Conservation (phyloP, 2,329 filamentous ascomycete genomes). For the Periconia sp. region DNA sequence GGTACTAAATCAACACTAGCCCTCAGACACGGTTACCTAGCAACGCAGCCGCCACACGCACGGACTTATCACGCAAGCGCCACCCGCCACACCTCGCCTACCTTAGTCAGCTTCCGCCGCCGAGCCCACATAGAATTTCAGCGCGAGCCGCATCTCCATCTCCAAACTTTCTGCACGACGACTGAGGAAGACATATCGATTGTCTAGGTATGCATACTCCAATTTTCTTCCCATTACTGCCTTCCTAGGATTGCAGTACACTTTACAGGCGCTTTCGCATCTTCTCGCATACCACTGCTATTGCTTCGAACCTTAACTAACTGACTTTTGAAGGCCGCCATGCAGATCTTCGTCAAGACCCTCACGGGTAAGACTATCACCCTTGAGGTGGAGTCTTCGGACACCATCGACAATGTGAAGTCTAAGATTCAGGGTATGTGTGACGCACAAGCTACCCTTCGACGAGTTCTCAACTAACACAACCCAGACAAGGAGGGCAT, state of each 20-base stretch:
- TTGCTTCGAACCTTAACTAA: slow-evolving; percentile 4
- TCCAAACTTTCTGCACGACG: slow-evolving; percentile 50
- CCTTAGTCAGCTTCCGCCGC: slow-evolving; percentile 18
- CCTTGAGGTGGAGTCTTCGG: slow-evolving; percentile 99
- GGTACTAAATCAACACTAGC: slow-evolving; percentile 35
- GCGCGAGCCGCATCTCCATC: slow-evolving; percentile 20
- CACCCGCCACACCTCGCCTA: slow-evolving; percentile 3
- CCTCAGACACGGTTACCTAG: slow-evolving; percentile 29
- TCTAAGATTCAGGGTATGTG: slow-evolving; percentile 80
- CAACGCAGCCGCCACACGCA: slow-evolving; percentile 26
- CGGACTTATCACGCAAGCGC: slow-evolving; percentile 2
- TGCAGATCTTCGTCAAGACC: slow-evolving; percentile 65
- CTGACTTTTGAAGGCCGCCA: slow-evolving; percentile 45
- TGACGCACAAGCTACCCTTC: background rate
- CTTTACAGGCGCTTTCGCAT: slow-evolving; percentile 1
- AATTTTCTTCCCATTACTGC: slow-evolving; percentile 3
- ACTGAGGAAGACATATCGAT: slow-evolving; percentile 65
- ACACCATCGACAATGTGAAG: slow-evolving; percentile 99
- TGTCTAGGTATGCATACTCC: slow-evolving; percentile 66
- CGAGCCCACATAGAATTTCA: slow-evolving; percentile 33
- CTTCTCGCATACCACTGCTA: background rate
- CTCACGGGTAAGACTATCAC: slow-evolving; percentile 99
- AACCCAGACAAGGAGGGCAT: slow-evolving; percentile 98
- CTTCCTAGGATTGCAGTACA: background rate
- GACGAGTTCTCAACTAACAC: slow-evolving; percentile 34